Evolutionary conservation across 345 rosid species (phyloP), one percentile per base, ranked within the genome.

Genomic region (Capsella bursapastoris): DNA sequence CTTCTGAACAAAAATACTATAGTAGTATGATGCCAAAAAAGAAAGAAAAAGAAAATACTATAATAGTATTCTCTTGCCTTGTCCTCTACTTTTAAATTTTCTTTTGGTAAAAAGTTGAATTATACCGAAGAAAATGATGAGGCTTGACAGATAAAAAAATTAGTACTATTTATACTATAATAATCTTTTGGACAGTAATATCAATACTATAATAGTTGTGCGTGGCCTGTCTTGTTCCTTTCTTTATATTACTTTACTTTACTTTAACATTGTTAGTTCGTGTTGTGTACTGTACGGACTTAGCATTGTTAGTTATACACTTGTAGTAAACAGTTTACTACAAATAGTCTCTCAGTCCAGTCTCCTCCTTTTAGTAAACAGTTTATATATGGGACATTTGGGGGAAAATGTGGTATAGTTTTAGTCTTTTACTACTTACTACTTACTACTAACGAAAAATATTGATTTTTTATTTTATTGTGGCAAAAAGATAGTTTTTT

Each of bases 191-290:
- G 56, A 25, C 29, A 55, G 40, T 38, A 22, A 38, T 38, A 22
- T 8, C 8, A 37, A 38, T 38, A 38, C 65, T 38, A 60, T 60
- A 60, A 22, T 38, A 16, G n/a, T 15, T 65, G 27, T 22, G 25
- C 25, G 25, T 59, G 47, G 44, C 8, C 3, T 45, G 27, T 73
- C 40, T 43, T 4, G 4, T 55, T 73, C 38, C 16, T 73, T 34
- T 43, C 16, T 31, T 47, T 43, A 12, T 13, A 8, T 3, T 57
- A 4, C 35, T 31, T 47, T 43, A 12, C 32, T 5, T 3, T 57
- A 4, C 35, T 32, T 32, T 32, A 34, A 34, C 43, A 25, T 25
- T 15, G 9, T 25, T 38, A 61, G 22, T 15, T 43, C 29, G 52
- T 27, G 27, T 43, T 16, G 51, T 43, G 53, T 28, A 7, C 1